Percentiles rank a stretch among this genome's conserved stretches.
Conservation (phyloP, 2,329 filamentous ascomycete genomes). For the Trichoderma arundinaceum region DNA sequence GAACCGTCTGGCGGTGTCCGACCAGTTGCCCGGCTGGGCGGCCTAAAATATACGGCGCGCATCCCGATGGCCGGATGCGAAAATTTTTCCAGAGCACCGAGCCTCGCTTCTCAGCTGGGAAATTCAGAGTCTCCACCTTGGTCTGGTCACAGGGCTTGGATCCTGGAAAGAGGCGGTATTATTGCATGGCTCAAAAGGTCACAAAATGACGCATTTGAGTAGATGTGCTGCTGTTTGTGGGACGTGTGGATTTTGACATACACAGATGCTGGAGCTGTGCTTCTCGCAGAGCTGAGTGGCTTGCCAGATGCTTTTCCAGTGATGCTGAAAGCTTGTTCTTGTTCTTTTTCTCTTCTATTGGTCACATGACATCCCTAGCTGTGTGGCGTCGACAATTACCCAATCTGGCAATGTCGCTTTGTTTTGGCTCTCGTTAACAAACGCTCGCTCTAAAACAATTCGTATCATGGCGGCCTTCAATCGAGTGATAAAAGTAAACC, state of each 20-base stretch:
- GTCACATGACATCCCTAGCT: not conserved
- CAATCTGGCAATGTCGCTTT: not conserved
- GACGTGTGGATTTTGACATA: not conserved
- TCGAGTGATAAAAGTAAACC: not conserved
- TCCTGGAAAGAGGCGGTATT: not conserved
- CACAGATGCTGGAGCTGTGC: not conserved
- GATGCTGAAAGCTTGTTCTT: not conserved
- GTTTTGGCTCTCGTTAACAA: too few species aligned
- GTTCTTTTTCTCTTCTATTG: not conserved
- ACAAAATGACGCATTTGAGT: constrained; percentile 17
- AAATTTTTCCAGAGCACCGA: constrained; percentile 29
- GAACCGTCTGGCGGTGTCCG: constrained; percentile 18
- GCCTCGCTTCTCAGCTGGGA: constrained; percentile 27
- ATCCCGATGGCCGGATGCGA: constrained; percentile 22
- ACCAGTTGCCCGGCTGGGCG: constrained; percentile 16
- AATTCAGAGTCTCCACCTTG: constrained; percentile 6
- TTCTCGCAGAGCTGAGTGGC: not conserved
- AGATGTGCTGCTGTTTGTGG: not conserved
- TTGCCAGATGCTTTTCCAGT: too few species aligned
- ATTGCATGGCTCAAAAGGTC: not conserved
- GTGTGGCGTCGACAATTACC: not conserved
- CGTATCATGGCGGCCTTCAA: not conserved
- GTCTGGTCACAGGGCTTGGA: constrained; percentile 8
- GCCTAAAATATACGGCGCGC: constrained; percentile 7
- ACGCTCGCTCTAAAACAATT: too few species aligned